Evolutionary conservation across 257 asterid species (phyloP).

Genomic region (Mentha longifolia): DNA sequence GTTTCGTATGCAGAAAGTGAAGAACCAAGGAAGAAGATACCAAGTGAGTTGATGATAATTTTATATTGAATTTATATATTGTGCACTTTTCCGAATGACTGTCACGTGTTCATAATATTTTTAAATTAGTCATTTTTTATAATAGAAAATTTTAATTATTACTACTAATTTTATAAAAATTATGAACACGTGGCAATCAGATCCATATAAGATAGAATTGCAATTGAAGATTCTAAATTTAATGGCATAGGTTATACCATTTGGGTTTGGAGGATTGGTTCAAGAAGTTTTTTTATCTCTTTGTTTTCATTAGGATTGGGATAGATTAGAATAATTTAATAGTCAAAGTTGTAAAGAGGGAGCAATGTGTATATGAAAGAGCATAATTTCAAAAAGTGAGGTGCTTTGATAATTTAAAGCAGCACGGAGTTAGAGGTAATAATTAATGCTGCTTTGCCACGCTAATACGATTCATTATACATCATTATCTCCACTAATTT

Average conservation of each 20-base stretch:
- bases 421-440: slow-evolving; percentile 30
- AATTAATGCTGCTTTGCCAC: slow-evolving; percentile 24
- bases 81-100: not conserved
- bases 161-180: too few relatives aligned
- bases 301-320: not conserved
- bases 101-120: too few relatives aligned
- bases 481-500: not conserved
- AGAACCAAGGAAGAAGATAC: not conserved
- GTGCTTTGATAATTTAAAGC: not conserved
- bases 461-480: not conserved
- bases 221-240: too few relatives aligned
- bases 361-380: slow-evolving; percentile 1
- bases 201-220: too few relatives aligned
- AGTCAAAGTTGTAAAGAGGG: not conserved
- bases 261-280: not conserved
- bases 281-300: not conserved
- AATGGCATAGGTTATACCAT: not conserved
- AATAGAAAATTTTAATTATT: too few relatives aligned
- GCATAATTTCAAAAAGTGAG: slow-evolving; percentile 13
- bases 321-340: not conserved
- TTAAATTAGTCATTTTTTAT: too few relatives aligned
- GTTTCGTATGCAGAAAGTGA: slow-evolving; percentile 29
- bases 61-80: not conserved
- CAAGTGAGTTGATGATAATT: slow-evolving; percentile 11
- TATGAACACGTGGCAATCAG: too few relatives aligned